A percentile compares a stretch with the other conserved stretches of the same genome.
Conservation (phyloP, 2,329 filamentous ascomycete genomes). For the Cucurbitaria berberidis region DNA sequence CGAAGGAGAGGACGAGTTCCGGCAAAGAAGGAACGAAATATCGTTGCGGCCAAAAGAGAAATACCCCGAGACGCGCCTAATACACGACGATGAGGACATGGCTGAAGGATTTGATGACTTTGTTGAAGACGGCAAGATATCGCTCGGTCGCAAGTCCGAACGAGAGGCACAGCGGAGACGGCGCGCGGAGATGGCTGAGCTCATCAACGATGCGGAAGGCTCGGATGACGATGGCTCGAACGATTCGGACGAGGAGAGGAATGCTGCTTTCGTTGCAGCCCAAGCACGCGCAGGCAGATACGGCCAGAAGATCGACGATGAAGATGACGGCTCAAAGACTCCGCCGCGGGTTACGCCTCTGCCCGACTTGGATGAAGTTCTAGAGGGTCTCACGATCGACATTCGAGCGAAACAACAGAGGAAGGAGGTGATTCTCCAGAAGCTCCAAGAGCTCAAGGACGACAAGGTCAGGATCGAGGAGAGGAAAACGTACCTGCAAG, state of each 20-base stretch:
- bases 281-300: slow-evolving; percentile 90
- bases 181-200: slow-evolving; percentile 78
- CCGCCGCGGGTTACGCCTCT: slow-evolving; percentile 79
- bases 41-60: slow-evolving; percentile 65
- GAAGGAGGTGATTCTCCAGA: slow-evolving; percentile 64
- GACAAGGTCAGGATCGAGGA: slow-evolving; percentile 72
- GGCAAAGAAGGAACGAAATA: slow-evolving; percentile 50
- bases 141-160: slow-evolving; percentile 79
- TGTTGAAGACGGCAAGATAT: slow-evolving; percentile 81
- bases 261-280: slow-evolving; percentile 83
- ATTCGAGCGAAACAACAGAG: slow-evolving; percentile 66
- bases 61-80: slow-evolving; percentile 71
- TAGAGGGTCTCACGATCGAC: slow-evolving; percentile 67
- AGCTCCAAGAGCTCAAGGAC: slow-evolving; percentile 69
- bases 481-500: slow-evolving; percentile 80
- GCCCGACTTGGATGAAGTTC: slow-evolving; percentile 72
- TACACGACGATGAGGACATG: slow-evolving; percentile 87
- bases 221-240: slow-evolving; percentile 74
- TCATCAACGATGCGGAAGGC: slow-evolving; percentile 81
- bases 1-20: slow-evolving; percentile 47
- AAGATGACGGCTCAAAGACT: slow-evolving; percentile 59
- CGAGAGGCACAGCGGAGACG: slow-evolving; percentile 69
- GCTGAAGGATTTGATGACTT: slow-evolving; percentile 94
- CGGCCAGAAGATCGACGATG: slow-evolving; percentile 57
- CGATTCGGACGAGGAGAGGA: slow-evolving; percentile 66